Evolutionary conservation across 345 rosid species (phyloP).

Genomic region (Populus davidiana): DNA sequence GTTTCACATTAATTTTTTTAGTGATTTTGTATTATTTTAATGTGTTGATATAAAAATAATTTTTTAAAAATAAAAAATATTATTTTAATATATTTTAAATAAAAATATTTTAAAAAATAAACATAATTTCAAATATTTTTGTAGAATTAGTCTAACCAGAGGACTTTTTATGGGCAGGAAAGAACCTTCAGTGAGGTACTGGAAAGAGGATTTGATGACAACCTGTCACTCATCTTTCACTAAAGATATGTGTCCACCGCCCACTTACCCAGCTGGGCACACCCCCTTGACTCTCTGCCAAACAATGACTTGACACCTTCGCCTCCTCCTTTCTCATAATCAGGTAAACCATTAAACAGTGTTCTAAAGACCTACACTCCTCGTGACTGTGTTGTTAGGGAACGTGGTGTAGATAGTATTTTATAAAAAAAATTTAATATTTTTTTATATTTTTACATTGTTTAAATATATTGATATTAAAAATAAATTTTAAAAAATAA

Average conservation of each 20-base stretch:
- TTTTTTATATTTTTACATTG: too few relatives aligned
- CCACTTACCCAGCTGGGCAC: not conserved
- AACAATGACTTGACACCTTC: not conserved
- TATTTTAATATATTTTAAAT: too few relatives aligned
- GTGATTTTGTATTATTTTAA: too few relatives aligned
- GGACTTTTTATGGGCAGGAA: not conserved
- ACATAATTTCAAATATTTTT: too few relatives aligned
- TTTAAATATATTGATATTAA: too few relatives aligned
- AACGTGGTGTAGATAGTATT: rapidly evolving
- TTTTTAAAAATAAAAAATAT: too few relatives aligned
- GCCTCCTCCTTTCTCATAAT: not conserved
- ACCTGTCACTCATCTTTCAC: not conserved
- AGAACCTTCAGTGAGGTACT: conserved; percentile 1
- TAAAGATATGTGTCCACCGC: not conserved
- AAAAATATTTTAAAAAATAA: too few relatives aligned
- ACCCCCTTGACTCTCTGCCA: not conserved
- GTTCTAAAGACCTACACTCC: not conserved
- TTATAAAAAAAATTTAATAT: too few relatives aligned
- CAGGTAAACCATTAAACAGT: not conserved
- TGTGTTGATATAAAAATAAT: too few relatives aligned
- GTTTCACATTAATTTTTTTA: too few relatives aligned
- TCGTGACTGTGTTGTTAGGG: too few relatives aligned
- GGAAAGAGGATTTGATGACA: conserved; percentile 1
- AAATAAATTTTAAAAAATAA: too few relatives aligned
- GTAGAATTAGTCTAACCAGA: not conserved